Evolutionary conservation across 306 rosid genomes (phyloP).

Genomic region (Prunus kanzakura): DNA sequence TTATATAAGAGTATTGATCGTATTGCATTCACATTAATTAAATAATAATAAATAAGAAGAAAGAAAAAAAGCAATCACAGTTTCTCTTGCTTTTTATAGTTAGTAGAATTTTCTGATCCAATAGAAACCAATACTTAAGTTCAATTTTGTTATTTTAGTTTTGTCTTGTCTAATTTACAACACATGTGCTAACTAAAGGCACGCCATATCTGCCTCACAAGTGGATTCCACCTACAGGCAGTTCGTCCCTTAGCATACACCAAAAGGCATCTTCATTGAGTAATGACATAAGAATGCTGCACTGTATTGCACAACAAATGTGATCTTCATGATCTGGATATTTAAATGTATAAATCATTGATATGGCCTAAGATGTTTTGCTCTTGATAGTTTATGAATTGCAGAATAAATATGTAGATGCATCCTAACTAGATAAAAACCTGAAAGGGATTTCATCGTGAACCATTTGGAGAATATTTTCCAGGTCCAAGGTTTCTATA

Average conservation of each 20-base stretch:
- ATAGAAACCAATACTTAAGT: neutral
- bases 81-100: neutral
- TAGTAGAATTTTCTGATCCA: neutral
- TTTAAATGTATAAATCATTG: neutral
- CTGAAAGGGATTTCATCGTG: constrained; percentile 87
- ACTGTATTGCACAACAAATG: neutral
- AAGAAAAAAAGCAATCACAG: neutral
- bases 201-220: neutral
- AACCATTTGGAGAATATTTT: constrained; percentile 89
- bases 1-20: neutral
- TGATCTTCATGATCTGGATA: neutral
- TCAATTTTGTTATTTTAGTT: neutral
- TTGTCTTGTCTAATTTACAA: neutral
- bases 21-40: neutral
- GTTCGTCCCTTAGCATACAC: neutral
- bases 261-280: neutral
- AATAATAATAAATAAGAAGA: neutral
- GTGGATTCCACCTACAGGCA: neutral
- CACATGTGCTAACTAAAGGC: neutral
- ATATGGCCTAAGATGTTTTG: neutral
- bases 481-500: constrained; percentile 80
- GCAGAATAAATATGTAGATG: constrained; percentile 4
- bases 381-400: neutral
- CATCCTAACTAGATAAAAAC: constrained; percentile 37
- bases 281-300: neutral